phyloP scores from a whole-genome alignment of 345 rosid genomes.

The Citrus inodora region DNA sequence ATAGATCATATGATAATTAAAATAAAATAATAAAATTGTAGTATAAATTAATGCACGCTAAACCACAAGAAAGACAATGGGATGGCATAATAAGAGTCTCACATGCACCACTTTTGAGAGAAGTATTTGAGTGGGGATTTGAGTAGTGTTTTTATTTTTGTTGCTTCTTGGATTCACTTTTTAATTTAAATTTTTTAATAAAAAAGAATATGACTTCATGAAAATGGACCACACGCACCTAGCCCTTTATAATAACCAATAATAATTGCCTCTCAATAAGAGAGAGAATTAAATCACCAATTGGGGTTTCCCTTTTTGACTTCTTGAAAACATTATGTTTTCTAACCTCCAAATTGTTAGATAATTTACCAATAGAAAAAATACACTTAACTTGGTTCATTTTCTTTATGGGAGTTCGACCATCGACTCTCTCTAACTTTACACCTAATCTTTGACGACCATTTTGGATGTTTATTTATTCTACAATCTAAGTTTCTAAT shows the following conservation, averaged over 20 bases:
- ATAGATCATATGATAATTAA: background rate
- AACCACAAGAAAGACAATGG: constrained; percentile 54
- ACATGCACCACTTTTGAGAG: constrained; percentile 44
- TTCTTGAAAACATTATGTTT: constrained; percentile 15
- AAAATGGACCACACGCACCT: constrained; percentile 16
- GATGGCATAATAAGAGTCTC: constrained; percentile 44
- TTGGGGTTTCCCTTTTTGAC: constrained; percentile 24
- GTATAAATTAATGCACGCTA: constrained; percentile 15
- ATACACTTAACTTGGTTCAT: background rate
- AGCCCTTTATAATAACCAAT: background rate
- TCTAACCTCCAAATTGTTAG: constrained; percentile 6
- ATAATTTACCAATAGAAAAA: constrained; percentile 17
- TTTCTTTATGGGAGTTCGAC: constrained; percentile 5
- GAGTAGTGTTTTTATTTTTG: background rate
- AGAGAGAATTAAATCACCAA: background rate
- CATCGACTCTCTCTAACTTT: constrained; percentile 10
- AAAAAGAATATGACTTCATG: constrained; percentile 7
- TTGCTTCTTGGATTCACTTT: background rate
- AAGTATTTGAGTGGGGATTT: constrained; percentile 39
- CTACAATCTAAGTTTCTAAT: background rate
- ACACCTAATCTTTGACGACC: constrained; percentile 30
- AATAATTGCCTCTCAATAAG: constrained; percentile 18
- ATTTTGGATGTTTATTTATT: constrained; percentile 12
- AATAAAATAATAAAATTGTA: background rate
- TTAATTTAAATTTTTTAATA: background rate